Base-by-base conservation (phyloP, 192 early-diverging fungal genomes). In the Backusella psychrophila region DNA sequence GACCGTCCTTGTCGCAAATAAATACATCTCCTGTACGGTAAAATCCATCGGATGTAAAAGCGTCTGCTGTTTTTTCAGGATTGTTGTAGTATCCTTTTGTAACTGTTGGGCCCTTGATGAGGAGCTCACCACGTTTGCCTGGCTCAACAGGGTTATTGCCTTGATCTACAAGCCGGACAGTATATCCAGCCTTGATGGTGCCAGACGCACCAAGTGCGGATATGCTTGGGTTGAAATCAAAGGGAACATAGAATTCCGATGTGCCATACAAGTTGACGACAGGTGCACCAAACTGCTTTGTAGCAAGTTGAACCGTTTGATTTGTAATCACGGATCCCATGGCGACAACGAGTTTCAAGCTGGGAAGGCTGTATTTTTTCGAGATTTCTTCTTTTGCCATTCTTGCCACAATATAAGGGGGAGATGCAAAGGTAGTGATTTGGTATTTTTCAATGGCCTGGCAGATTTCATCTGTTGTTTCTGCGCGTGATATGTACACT, bases 21-120 rank as follows among this genome's bases (percentile, higher is more conserved):
- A 83, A 89, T 66, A 93, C 77, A 68, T 94, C 93, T 14, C 83
- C 86, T 4, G 83, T 84, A 69, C 83, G 85, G 66, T 82, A 80
- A 71, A 78, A 86, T 1, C 85, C 85, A 71, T 93, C 93, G 0
- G 77, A 26, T 78, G 81, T 78, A 12, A 86, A 76, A 6, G 83
- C 81, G 3, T 73, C 31, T 52, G 76, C 82, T 19, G 85, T 86
- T 0, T 77, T 83, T 41, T 83, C 78, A 3, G 67, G 41, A 59
- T 84, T 86, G 34, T 83, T 83, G 52, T 83, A 77, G 69, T 86
- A 86, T 34, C 85, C 85, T 39, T 79, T 75, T 80, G 78, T 86
- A 12, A 86, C 75, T n/a, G 77, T 83, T 8, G 85, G 85, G 1
- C 85, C 85, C 17, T 79, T 75, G 52, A 86, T n/a, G 46, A 78